Percentiles rank a stretch among this genome's conserved stretches.
Evolutionary conservation across 192 early-diverging fungal species (phyloP).

Genomic region (Backusella mclennaniae): DNA sequence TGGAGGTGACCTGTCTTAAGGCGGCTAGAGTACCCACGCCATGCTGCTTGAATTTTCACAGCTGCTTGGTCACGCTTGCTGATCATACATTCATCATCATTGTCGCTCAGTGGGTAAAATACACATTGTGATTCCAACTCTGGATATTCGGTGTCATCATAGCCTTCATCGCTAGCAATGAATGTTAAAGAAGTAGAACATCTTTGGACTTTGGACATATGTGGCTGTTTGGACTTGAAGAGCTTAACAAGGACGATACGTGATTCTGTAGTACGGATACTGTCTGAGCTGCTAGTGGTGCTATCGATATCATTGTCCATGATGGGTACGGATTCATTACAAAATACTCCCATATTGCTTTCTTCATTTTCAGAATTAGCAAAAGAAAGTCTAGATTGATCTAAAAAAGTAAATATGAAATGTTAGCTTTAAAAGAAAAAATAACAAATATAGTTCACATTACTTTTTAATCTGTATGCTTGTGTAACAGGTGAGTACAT

Average conservation of each 20-base stretch:
- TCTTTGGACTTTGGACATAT: background rate
- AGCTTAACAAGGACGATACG: background rate
- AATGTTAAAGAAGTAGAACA: background rate
- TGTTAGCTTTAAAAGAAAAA: background rate
- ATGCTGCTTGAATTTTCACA: slow-evolving; percentile 19
- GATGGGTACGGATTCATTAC: slow-evolving; percentile 10
- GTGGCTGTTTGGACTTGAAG: background rate
- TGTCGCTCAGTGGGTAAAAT: slow-evolving; percentile 16
- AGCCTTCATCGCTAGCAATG: slow-evolving; percentile 17
- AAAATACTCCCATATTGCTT: background rate
- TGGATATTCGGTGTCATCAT: slow-evolving; percentile 11
- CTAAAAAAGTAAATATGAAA: background rate
- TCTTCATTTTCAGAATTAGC: slow-evolving; percentile 9
- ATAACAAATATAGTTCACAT: background rate
- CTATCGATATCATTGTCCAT: background rate
- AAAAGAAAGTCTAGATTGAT: slow-evolving; percentile 3
- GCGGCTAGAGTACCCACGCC: slow-evolving; percentile 16
- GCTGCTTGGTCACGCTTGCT: slow-evolving; percentile 12
- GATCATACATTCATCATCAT: background rate
- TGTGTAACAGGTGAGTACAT: slow-evolving; percentile 2
- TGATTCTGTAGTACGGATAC: background rate
- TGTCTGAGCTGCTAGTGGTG: background rate
- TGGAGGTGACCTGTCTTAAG: background rate
- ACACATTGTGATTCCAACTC: slow-evolving; percentile 21
- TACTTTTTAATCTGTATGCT: background rate